Percentiles rank a stretch among this genome's conserved stretches.
Evolutionary conservation across 495 filamentous ascomycete genomes (phyloP).

Genomic region (Terfezia claveryi): DNA sequence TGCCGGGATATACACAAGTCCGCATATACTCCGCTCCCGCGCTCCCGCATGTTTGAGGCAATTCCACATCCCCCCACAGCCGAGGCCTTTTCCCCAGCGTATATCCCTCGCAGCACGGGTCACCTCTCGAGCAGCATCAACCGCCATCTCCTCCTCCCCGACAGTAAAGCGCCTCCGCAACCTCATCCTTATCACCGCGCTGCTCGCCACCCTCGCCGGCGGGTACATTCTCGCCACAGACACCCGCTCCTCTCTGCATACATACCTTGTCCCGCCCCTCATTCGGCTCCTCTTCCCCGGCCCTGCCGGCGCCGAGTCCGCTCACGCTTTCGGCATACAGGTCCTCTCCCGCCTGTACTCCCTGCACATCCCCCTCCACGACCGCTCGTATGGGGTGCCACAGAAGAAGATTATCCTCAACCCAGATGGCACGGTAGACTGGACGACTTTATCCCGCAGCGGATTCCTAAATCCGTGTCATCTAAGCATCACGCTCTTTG

Average conservation of each 20-base stretch:
- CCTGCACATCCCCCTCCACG: slow-evolving; percentile 48
- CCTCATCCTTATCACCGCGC: background rate
- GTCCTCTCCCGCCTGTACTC: slow-evolving; percentile 45
- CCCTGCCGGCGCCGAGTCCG: slow-evolving; percentile 63
- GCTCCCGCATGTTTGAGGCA: no score
- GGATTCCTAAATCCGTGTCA: background rate
- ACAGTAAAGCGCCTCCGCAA: background rate
- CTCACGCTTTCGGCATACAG: slow-evolving; percentile 55
- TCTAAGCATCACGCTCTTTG: slow-evolving; percentile 40
- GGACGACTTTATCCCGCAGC: slow-evolving; percentile 15
- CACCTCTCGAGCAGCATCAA: no score
- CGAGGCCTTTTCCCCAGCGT: no score
- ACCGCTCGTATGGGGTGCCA: slow-evolving; percentile 31
- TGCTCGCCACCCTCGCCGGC: slow-evolving; percentile 25
- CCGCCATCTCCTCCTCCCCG: background rate
- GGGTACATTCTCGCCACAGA: slow-evolving; percentile 49
- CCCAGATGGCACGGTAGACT: slow-evolving; percentile 4
- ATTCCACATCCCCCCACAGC: no score
- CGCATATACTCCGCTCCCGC: no score
- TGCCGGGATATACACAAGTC: no score
- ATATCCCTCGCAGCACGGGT: no score
- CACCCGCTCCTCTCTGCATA: slow-evolving; percentile 68
- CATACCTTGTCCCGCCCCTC: slow-evolving; percentile 52
- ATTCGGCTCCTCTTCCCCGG: slow-evolving; percentile 38
- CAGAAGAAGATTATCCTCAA: slow-evolving; percentile 2